Base-by-base conservation (phyloP, 75 land plant species). In the Selaginella tamariscina region DNA sequence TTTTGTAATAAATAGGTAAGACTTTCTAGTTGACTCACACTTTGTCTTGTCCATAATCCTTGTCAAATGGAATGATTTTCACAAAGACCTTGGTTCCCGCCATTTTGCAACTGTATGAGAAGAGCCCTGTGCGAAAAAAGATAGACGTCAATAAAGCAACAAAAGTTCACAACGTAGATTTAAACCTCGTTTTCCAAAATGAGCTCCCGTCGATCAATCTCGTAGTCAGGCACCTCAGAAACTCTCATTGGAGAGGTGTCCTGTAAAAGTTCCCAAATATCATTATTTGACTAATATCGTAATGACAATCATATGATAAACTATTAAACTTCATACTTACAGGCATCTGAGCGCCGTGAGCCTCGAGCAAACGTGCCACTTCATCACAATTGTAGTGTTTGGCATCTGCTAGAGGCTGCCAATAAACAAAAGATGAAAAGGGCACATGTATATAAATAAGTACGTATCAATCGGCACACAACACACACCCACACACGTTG, bases 331-430 rank as follows among this genome's bases (percentile, higher is more conserved):
- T n/a, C 18, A 33, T 66, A 60, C 80, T 30, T 75, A 89, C 95
- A 75, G 70, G 70, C 33, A 73, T 73, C 68, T 76, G 78, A 24
- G 87, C 95, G 32, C 95, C 90, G 65, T 77, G 72, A 31, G 67
- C 82, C 77, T 85, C 89, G 73, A 92, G 69, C 57, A 92, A 65
- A 30, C 84, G 80, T 66, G 82, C 80, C 39, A 84, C 89, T 31
- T 86, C 89, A 30, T 72, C 65, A 28, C 86, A 82, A 18, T 81
- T 77, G 70, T 92, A 88, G 74, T 88, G 82, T 39, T 73, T 74
- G 32, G 97, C 97, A 88, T 92, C 97, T 67, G 84, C 89, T 69
- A 92, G 82, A 54, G 97, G 94, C 97, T 92, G 83, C 72, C 68
- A n/a, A 56, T 56, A 11, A 32, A 24, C 0, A 24, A 67, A 0